phyloP scores from a whole-genome alignment of 2,329 filamentous ascomycete genomes.

The Aspergillus tanneri region DNA sequence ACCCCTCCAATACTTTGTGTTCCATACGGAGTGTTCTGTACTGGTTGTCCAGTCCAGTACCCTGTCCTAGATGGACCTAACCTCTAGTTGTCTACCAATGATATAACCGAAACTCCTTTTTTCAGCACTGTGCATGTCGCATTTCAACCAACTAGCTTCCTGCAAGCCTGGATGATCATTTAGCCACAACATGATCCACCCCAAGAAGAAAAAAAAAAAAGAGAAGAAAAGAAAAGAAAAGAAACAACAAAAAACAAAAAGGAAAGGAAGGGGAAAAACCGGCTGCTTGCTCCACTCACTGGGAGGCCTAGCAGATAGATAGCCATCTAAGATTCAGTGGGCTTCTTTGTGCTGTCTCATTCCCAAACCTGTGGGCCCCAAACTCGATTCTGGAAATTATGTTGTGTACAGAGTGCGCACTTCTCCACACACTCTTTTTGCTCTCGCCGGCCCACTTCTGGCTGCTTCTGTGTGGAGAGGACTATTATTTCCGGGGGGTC shows the following conservation, averaged over 20 bases:
- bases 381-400: slow-evolving; percentile 25
- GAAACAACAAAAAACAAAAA: slow-evolving; percentile 8
- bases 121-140: slow-evolving; percentile 22
- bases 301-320: slow-evolving; percentile 1
- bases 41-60: neutral
- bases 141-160: slow-evolving; percentile 32
- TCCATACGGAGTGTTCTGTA: slow-evolving; percentile 4
- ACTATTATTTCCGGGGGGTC: slow-evolving; percentile 1
- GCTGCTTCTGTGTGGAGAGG: slow-evolving; percentile 9
- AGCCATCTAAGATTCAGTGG: slow-evolving; percentile 15
- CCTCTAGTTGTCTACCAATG: slow-evolving; percentile 15
- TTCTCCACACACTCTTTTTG: slow-evolving; percentile 16
- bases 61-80: slow-evolving; percentile 12
- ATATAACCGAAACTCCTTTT: slow-evolving; percentile 19
- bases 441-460: slow-evolving; percentile 1
- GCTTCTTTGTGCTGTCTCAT: slow-evolving; percentile 18
- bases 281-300: slow-evolving; percentile 4
- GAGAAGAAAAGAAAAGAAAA: neutral
- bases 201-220: slow-evolving; percentile 2
- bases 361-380: slow-evolving; percentile 14
- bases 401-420: slow-evolving; percentile 15
- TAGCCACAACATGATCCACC: slow-evolving; percentile 22
- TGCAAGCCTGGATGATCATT: slow-evolving; percentile 30
- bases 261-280: neutral
- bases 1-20: slow-evolving; percentile 14